These are phyloP conservation scores for Globisporangium middletonii DNA, from an alignment of 352 stramenopile species.

Conservation along the genomic window DNA sequence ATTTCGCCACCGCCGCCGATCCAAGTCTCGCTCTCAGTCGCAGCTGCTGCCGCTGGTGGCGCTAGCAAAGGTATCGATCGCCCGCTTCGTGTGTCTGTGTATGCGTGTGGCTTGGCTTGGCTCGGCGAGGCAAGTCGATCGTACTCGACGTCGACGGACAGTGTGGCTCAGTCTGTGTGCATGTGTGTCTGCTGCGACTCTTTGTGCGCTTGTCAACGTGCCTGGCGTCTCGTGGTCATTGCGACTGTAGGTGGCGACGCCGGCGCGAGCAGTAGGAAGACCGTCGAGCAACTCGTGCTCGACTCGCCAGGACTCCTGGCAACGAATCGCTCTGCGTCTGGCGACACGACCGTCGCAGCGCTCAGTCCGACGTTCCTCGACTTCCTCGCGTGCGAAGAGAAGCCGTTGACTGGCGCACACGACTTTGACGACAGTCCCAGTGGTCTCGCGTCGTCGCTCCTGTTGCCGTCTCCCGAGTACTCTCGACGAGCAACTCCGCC, in stretches of 20 bases:
- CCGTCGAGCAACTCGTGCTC: constrained; percentile 1
- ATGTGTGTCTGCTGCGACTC: background rate
- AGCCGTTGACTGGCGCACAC: constrained; percentile 19
- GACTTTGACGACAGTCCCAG: background rate
- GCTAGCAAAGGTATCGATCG: constrained; percentile 10
- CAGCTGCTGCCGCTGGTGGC: background rate
- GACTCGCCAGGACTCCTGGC: background rate
- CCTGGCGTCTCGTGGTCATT: background rate
- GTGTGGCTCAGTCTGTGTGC: background rate
- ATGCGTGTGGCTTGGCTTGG: background rate
- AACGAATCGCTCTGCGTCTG: constrained; percentile 9
- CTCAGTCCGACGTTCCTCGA: constrained; percentile 78
- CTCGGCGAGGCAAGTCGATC: too few species aligned
- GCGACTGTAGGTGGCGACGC: background rate
- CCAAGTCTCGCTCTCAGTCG: constrained; percentile 25
- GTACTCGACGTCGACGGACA: too few species aligned
- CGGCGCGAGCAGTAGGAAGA: constrained; percentile 4
- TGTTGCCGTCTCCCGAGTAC: constrained; percentile 9
- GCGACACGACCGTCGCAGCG: constrained; percentile 24
- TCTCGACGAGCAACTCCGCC: background rate
- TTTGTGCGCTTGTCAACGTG: background rate
- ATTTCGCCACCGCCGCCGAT: constrained; percentile 63
- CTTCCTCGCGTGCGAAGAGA: constrained; percentile 64
- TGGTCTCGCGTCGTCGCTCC: background rate
- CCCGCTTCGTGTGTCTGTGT: background rate